Evolutionary conservation across 2,329 filamentous ascomycete genomes (phyloP).

Genomic region (Fusarium sp.): DNA sequence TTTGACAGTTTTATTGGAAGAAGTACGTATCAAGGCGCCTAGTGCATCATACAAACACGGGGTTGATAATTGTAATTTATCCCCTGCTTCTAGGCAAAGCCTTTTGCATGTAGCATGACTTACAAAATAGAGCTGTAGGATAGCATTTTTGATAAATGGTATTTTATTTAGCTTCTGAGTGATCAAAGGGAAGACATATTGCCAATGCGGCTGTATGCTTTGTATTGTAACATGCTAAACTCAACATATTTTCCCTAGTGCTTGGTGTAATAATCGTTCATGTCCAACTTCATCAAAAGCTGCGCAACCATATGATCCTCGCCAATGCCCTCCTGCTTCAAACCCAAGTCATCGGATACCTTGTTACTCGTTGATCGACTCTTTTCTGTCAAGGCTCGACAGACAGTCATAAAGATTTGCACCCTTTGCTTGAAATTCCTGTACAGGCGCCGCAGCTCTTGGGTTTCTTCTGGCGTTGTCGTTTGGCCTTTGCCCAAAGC

Average conservation of each 20-base stretch:
- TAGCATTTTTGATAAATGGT: too few relatives aligned
- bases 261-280: constrained; percentile 73
- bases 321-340: constrained; percentile 55
- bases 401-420: constrained; percentile 80
- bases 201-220: too few relatives aligned
- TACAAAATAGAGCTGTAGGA: not conserved
- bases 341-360: constrained; percentile 50
- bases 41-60: not conserved
- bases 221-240: not conserved
- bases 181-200: not conserved
- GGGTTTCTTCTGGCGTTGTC: constrained; percentile 19
- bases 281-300: constrained; percentile 77
- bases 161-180: not conserved
- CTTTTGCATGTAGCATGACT: not conserved
- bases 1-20: not conserved
- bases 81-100: not conserved
- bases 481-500: constrained; percentile 50
- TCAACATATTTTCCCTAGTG: constrained; percentile 28
- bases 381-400: constrained; percentile 75
- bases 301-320: constrained; percentile 74
- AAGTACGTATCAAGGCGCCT: not conserved
- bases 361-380: constrained; percentile 56
- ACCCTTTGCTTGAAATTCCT: constrained; percentile 77
- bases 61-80: not conserved
- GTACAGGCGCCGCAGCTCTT: constrained; percentile 66